phyloP scores from a whole-genome alignment of 345 rosid species.

The Bruguiera gymnorhiza region DNA sequence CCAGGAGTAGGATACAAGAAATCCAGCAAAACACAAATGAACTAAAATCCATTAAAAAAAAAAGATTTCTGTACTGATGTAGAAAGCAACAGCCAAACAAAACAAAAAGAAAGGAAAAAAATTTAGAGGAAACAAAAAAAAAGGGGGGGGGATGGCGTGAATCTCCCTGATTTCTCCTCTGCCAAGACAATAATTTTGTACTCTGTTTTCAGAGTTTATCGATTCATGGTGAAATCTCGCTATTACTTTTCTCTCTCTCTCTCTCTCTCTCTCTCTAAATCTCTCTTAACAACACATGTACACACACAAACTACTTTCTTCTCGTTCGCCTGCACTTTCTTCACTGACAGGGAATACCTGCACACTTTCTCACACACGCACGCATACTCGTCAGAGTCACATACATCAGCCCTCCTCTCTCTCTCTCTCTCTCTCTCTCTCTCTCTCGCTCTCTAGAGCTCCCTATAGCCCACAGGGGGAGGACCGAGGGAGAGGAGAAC shows the following conservation, averaged over 20 bases:
- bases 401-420: slow-evolving; percentile 16
- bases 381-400: slow-evolving; percentile 48
- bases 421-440: slow-evolving; percentile 8
- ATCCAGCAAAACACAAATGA: not conserved
- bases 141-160: slow-evolving; percentile 48
- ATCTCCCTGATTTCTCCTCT: slow-evolving; percentile 24
- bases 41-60: slow-evolving; percentile 3
- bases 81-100: not conserved
- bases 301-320: slow-evolving; percentile 32
- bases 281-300: not conserved
- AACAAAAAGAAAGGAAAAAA: not conserved
- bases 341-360: slow-evolving; percentile 73
- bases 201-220: slow-evolving; percentile 73
- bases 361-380: slow-evolving; percentile 88
- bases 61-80: not conserved
- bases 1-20: not conserved
- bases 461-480: not conserved
- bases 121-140: not conserved
- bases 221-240: slow-evolving; percentile 41
- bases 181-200: slow-evolving; percentile 53
- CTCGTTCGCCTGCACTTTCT: slow-evolving; percentile 45
- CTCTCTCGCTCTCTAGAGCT: slow-evolving; percentile 6
- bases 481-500: slow-evolving; percentile 27
- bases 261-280: not conserved
- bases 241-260: too few relatives aligned